Percentiles rank a stretch among this genome's conserved stretches.
Evolutionary conservation across 192 early-diverging fungal species (phyloP).

Genomic region (Coemansia sp.): DNA sequence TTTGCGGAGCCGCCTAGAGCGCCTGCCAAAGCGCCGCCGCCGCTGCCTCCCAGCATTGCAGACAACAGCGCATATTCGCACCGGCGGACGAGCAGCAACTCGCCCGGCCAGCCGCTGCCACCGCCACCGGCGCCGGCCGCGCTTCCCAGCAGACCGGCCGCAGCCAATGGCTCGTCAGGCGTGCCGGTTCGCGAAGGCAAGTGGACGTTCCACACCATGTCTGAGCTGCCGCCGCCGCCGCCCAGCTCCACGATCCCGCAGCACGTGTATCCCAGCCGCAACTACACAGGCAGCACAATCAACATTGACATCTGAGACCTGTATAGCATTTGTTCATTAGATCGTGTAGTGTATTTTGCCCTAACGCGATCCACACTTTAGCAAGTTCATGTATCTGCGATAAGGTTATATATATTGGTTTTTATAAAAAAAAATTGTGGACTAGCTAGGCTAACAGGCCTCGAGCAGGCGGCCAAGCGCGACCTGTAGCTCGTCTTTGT

Average conservation of each 20-base stretch:
- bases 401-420: not conserved
- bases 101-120: slow-evolving; percentile 30
- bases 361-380: too few relatives aligned
- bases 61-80: not conserved
- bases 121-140: slow-evolving; percentile 20
- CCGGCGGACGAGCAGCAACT: slow-evolving; percentile 17
- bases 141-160: slow-evolving; percentile 3
- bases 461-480: slow-evolving; percentile 52
- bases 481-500: slow-evolving; percentile 43
- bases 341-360: too few relatives aligned
- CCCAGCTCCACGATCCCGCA: slow-evolving; percentile 11
- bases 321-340: not conserved
- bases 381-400: too few relatives aligned
- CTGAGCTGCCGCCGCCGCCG: slow-evolving; percentile 33
- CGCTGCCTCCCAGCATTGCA: slow-evolving; percentile 8
- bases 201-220: slow-evolving; percentile 43
- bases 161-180: not conserved
- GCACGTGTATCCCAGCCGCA: slow-evolving; percentile 43
- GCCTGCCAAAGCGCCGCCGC: slow-evolving; percentile 21
- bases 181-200: slow-evolving; percentile 47
- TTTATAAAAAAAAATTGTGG: not conserved
- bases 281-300: slow-evolving; percentile 32
- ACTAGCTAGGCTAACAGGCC: not conserved
- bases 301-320: slow-evolving; percentile 17
- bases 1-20: slow-evolving; percentile 10